Conservation (phyloP, 192 early-diverging fungal species). For the Tieghemiomyces parasiticus region DNA sequence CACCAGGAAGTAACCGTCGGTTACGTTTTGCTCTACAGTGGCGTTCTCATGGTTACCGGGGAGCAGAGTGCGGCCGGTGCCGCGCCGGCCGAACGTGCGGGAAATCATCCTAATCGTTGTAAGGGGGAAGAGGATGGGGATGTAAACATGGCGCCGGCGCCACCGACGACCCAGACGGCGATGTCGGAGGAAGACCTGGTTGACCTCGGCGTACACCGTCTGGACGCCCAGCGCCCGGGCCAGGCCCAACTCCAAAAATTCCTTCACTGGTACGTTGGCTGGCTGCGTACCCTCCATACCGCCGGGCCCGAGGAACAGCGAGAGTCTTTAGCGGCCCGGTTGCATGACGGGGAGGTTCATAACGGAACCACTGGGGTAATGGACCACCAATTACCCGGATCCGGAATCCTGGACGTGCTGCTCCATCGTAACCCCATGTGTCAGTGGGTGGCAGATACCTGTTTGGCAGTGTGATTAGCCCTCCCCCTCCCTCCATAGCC, state of each 20-base stretch:
- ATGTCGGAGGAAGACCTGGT: too few relatives aligned
- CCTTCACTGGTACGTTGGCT: neutral
- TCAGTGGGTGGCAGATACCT: neutral
- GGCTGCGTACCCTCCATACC: neutral
- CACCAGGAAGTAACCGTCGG: neutral
- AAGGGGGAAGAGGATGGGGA: neutral
- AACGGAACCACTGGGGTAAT: neutral
- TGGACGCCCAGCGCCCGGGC: neutral
- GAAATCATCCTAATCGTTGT: neutral
- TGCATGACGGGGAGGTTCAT: neutral
- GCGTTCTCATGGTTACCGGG: neutral
- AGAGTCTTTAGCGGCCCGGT: neutral
- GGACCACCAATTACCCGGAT: neutral
- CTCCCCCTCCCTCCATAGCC: too few relatives aligned
- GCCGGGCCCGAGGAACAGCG: neutral
- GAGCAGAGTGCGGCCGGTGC: neutral
- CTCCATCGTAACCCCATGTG: neutral
- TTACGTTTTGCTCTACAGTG: neutral
- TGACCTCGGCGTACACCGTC: too few relatives aligned
- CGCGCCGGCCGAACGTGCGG: neutral
- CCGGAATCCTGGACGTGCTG: neutral
- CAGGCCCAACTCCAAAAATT: neutral
- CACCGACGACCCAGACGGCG: too few relatives aligned
- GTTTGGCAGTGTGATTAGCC: too few relatives aligned
- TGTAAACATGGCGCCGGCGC: neutral